Percentiles rank a stretch among this genome's conserved stretches.
Conservation (phyloP, 352 stramenopile species). For the Phytophthora colocasiae region DNA sequence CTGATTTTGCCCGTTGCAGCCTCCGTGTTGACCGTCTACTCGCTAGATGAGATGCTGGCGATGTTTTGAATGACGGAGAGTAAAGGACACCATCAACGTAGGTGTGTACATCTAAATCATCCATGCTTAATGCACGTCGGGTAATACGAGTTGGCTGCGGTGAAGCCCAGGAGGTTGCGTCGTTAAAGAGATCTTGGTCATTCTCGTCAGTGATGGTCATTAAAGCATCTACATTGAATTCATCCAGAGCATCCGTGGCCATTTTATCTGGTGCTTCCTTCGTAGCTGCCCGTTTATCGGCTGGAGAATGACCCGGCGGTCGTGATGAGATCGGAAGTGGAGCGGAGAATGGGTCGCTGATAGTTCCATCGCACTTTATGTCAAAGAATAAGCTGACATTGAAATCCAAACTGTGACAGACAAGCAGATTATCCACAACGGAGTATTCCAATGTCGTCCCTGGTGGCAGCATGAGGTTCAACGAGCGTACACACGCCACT, state of each 20-base stretch:
- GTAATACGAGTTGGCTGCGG: conserved; percentile 9
- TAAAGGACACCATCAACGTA: conserved; percentile 25
- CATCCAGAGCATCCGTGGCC: conserved; percentile 1
- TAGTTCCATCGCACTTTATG: conserved; percentile 61
- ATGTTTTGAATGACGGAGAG: conserved; percentile 23
- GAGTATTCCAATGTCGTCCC: conserved; percentile 71
- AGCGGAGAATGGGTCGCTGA: conserved; percentile 74
- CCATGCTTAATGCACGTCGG: conserved; percentile 33
- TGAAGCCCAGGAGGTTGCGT: conserved; percentile 6
- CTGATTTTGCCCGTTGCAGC: conserved; percentile 44
- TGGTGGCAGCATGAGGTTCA: conserved; percentile 73
- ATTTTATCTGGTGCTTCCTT: background rate
- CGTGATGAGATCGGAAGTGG: conserved; percentile 68
- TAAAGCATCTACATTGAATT: conserved; percentile 17
- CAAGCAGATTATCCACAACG: conserved; percentile 84
- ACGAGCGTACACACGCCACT: conserved; percentile 75
- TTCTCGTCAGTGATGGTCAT: conserved; percentile 17
- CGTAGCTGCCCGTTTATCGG: conserved; percentile 3
- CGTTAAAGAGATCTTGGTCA: conserved; percentile 11
- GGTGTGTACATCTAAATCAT: conserved; percentile 28
- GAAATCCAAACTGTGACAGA: conserved; percentile 85
- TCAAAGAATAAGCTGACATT: conserved; percentile 86
- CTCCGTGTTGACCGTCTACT: conserved; percentile 23
- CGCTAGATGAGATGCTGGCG: conserved; percentile 30
- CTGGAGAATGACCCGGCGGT: conserved; percentile 35